Evolutionary conservation across 2,329 filamentous ascomycete genomes (phyloP).

Genomic region (Fusarium solani-melongenae): DNA sequence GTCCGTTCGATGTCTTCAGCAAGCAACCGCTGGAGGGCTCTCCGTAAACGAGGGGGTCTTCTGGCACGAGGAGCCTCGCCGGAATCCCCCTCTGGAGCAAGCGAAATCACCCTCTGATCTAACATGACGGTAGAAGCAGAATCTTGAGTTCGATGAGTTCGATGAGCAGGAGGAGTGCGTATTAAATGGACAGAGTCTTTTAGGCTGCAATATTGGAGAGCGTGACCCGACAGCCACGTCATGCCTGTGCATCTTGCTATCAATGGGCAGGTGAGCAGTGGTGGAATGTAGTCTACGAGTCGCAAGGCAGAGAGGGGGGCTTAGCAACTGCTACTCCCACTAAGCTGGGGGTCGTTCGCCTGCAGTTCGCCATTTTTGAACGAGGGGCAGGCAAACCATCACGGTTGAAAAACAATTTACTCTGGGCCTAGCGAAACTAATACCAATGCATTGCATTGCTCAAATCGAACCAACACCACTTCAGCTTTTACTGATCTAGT

Average conservation of each 20-base stretch:
- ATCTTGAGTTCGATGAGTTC: not conserved
- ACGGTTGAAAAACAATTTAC: not conserved
- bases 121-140: not conserved
- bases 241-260: not conserved
- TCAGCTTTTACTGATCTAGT: not conserved
- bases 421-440: not conserved
- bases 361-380: not conserved
- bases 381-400: not conserved
- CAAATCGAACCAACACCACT: not conserved
- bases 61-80: not conserved
- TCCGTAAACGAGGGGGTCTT: not conserved
- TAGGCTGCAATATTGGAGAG: not conserved
- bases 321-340: not conserved
- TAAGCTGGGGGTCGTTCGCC: not conserved
- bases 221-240: not conserved
- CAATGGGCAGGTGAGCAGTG: not conserved
- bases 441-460: not conserved
- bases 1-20: not conserved
- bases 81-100: too few relatives aligned
- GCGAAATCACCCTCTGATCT: not conserved
- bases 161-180: not conserved
- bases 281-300: not conserved
- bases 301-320: not conserved
- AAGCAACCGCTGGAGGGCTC: not conserved
- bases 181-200: not conserved